phyloP scores from a whole-genome alignment of 2,329 filamentous ascomycete species.

The Talaromyces sp. region DNA sequence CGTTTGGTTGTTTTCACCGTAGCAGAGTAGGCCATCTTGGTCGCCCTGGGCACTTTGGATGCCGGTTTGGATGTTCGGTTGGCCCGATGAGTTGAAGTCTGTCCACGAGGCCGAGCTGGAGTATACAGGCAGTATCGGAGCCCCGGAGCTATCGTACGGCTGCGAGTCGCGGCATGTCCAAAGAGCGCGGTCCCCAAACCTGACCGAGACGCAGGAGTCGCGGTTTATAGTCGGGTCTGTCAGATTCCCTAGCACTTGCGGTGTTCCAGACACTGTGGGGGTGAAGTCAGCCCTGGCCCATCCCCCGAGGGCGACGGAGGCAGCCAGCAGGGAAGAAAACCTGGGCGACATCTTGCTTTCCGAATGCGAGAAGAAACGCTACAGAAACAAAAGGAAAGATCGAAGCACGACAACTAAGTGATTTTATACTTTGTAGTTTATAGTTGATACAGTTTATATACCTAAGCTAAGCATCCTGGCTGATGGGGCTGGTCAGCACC shows the following conservation, averaged over 20 bases:
- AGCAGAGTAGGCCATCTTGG: slow-evolving; percentile 7
- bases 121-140: slow-evolving; percentile 7
- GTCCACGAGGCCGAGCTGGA: slow-evolving; percentile 14
- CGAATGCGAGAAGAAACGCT: not conserved
- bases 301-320: not conserved
- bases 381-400: no score
- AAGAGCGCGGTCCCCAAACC: slow-evolving; percentile 9
- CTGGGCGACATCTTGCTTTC: not conserved
- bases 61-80: slow-evolving; percentile 2
- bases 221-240: slow-evolving; percentile 12
- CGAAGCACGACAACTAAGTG: no score
- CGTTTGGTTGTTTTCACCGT: slow-evolving; percentile 9
- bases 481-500: not conserved
- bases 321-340: not conserved
- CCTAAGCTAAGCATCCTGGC: not conserved
- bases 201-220: slow-evolving; percentile 11
- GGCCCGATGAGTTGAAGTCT: slow-evolving; percentile 5
- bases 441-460: not conserved
- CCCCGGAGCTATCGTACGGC: slow-evolving; percentile 8
- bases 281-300: slow-evolving; percentile 3
- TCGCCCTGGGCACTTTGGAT: not conserved
- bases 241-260: slow-evolving; percentile 11
- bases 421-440: no score
- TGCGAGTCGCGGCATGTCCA: slow-evolving; percentile 14
- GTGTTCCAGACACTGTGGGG: slow-evolving; percentile 7